Percentiles rank a stretch among this genome's conserved stretches.
phyloP scores from a whole-genome alignment of 805 yeast species.

The Saccharomycopsis javanensis region DNA sequence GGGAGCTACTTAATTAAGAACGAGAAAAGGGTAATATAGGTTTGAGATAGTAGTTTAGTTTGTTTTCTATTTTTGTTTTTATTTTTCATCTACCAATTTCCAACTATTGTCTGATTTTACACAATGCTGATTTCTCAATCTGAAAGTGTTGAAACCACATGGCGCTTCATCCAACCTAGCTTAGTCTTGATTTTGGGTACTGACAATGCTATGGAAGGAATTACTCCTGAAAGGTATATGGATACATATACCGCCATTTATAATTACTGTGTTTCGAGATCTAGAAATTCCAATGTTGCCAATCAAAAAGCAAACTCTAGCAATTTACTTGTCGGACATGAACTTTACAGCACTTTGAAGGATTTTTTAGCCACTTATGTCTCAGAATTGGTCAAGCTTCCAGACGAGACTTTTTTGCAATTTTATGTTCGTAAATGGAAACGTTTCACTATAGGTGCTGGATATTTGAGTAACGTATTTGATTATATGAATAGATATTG shows the following conservation, averaged over 20 bases:
- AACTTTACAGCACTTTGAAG: slow-evolving; percentile 66
- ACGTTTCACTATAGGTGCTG: slow-evolving; percentile 84
- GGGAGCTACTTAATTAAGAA: too few species aligned
- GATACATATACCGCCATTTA: slow-evolving; percentile 86
- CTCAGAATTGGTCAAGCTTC: slow-evolving; percentile 36
- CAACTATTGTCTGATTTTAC: too few species aligned
- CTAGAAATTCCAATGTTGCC: neutral
- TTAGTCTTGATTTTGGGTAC: slow-evolving; percentile 60
- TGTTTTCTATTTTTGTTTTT: neutral
- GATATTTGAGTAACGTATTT: slow-evolving; percentile 82
- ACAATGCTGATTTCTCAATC: slow-evolving; percentile 6
- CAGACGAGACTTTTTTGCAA: slow-evolving; percentile 60
- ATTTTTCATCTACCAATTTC: too few species aligned
- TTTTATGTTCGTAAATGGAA: slow-evolving; percentile 86
- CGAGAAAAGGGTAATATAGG: too few species aligned
- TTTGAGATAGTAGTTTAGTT: too few species aligned
- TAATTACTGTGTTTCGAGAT: slow-evolving; percentile 71
- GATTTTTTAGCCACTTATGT: slow-evolving; percentile 57
- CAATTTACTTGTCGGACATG: slow-evolving; percentile 68
- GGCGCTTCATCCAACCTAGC: slow-evolving; percentile 74
- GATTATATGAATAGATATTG: slow-evolving; percentile 95
- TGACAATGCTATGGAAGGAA: slow-evolving; percentile 44
- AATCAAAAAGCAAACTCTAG: neutral
- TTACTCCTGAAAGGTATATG: slow-evolving; percentile 70
- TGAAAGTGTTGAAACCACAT: slow-evolving; percentile 58